Evolutionary conservation across 31 red algal genomes (phyloP), one percentile per base, ranked within the genome.

Genomic region (Odonthalia washingtoniensis): DNA sequence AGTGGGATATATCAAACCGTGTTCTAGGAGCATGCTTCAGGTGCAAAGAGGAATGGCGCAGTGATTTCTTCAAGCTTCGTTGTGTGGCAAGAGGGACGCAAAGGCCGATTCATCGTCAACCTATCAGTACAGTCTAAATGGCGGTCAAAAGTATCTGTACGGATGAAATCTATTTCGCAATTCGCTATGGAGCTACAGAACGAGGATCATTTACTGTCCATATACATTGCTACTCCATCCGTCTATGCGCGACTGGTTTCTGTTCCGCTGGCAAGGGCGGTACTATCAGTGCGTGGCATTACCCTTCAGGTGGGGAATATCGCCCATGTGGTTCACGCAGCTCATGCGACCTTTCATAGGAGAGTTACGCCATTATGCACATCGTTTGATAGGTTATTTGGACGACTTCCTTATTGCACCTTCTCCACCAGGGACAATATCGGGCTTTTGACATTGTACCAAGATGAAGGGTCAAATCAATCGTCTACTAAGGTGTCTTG

Each of bases 61-160:
- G 38, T 65, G 28, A 80, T 80, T 38, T 80, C 76, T 27, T 80
- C 76, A 28, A n/a, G 44, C 76, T 80, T 80, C 76, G 62, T 0
- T 61, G 76, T 63, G 76, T 80, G 76, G 76, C 46, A 52, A 3
- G 14, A 80, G 4, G 44, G 16, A 28, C 5, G 9, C 5, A 80
- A 80, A 28, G 76, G 1, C 0, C n/a, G 80, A 12, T 91, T 84
- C 41, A 46, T 91, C 1, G 60, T 91, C 3, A 83, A 91, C 72
- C 52, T 91, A 24, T 70, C 62, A 4, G 1, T 57, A 4, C 72
- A 77, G 60, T 91, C 80, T 1, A 84, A 78, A 63, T 63, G 62
- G 26, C 79, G 85, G 85, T 70, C 40, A 28, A 66, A 69, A 1
- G 88, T 78, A 0, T 46, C 60, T 1, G 24, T 82, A 5, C 63